Evolutionary conservation across 73 alveolate genomes (phyloP), one percentile per base, ranked within the genome.

Genomic region (Durusdinium trenchii): DNA sequence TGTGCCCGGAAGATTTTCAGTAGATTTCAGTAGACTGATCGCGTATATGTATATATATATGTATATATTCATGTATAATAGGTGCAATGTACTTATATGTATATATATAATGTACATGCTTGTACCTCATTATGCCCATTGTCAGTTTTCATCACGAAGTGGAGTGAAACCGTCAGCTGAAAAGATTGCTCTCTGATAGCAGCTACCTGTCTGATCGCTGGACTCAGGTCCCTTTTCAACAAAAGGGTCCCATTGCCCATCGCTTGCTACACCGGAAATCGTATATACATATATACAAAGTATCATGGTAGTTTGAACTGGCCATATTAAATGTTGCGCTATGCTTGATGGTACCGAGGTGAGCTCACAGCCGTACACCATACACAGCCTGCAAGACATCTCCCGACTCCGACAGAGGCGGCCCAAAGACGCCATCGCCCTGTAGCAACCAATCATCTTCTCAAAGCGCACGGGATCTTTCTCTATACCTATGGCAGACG

Each of bases 381-480:
- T 5, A 26, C 18, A 5, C 43, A 62, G 36, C 32, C 9, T 9
- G 6, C 6, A 62, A 26, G 76, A 62, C 36, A 62, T 62, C 69
- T 54, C 69, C 10, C 69, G 69, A 54, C 69, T 14, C 23, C 76
- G 9, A 23, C 36, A 40, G 32, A 26, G 7, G 40, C 76, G 18
- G 50, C 84, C 84, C 9, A n/a, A 51, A 6, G 35, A 30, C 84
- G 40, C 40, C 30, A 51, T 20, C 1, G 40, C 36, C 51, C 84
- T 73, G 84, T 73, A 73, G 84, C 84, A 73, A 36, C 54, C 51
- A 51, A 73, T 73, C 84, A 36, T 73, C 84, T 73, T 73, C 84
- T 73, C 84, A n/a, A 73, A 73, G 48, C 84, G 48, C 14, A 40
- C 51, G 36, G 84, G 84, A 73, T 73, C 84, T 40, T 73, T 73